A percentile compares a stretch with the other conserved stretches of the same genome.
Conservation (phyloP, 345 rosid genomes). For the Hibiscus syriacus region DNA sequence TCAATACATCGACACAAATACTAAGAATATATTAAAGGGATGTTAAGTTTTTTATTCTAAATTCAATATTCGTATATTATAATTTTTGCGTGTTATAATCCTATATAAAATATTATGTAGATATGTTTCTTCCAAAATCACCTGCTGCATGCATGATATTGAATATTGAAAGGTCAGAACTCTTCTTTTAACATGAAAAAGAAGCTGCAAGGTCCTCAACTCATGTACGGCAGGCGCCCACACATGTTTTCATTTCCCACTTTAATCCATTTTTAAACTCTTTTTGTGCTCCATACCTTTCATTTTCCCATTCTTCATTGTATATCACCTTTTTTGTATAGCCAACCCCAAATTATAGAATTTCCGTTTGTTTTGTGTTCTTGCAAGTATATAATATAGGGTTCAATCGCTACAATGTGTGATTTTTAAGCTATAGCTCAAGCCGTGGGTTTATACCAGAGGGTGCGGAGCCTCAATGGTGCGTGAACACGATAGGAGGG, state of each 20-base stretch:
- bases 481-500: slow-evolving; percentile 17
- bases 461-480: slow-evolving; percentile 25
- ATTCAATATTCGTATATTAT: no score
- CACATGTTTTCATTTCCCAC: neutral
- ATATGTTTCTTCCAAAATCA: neutral
- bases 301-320: neutral
- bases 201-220: neutral
- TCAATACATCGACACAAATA: no score
- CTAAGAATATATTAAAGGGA: no score
- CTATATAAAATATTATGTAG: no score
- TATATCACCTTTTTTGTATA: no score
- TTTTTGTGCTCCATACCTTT: neutral
- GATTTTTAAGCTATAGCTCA: neutral
- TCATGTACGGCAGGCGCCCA: neutral
- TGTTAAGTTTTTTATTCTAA: no score
- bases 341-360: neutral
- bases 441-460: slow-evolving; percentile 4
- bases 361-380: neutral
- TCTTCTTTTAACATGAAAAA: no score
- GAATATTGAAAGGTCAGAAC: neutral
- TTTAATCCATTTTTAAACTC: no score
- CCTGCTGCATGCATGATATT: slow-evolving; percentile 2
- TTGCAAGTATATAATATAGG: neutral
- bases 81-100: no score
- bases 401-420: neutral